phyloP scores from a whole-genome alignment of 441 rosid species.

The Gossypium schwendimanii region DNA sequence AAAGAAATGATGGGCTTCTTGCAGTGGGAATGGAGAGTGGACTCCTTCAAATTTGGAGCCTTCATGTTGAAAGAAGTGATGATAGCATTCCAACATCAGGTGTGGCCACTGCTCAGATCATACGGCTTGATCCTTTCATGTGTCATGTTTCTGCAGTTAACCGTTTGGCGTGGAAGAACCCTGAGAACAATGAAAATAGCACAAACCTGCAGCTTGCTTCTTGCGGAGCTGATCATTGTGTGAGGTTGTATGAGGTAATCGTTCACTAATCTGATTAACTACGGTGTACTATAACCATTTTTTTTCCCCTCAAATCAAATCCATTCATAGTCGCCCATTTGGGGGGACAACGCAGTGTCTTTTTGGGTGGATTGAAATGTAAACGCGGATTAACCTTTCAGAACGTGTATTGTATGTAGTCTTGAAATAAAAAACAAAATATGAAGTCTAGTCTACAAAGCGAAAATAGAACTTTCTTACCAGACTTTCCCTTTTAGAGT shows the following conservation, averaged over 20 bases:
- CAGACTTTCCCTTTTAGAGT: too few relatives aligned
- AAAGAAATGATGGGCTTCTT: constrained; percentile 42
- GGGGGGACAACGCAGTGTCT: too few relatives aligned
- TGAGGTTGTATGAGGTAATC: constrained; percentile 60
- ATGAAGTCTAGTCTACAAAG: too few relatives aligned
- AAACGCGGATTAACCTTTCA: too few relatives aligned
- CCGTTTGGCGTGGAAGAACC: constrained; percentile 60
- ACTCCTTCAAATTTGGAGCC: constrained; percentile 60
- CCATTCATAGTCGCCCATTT: too few relatives aligned
- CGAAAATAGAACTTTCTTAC: too few relatives aligned
- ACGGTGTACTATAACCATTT: background rate
- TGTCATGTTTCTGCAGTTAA: constrained; percentile 84
- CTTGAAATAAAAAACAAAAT: too few relatives aligned
- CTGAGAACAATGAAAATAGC: constrained; percentile 26
- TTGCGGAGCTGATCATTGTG: constrained; percentile 82
- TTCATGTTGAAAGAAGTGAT: constrained; percentile 26
- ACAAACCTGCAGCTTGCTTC: constrained; percentile 54
- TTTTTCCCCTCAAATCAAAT: too few relatives aligned
- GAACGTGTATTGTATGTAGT: too few relatives aligned
- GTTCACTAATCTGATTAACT: constrained; percentile 9
- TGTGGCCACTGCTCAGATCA: constrained; percentile 28
- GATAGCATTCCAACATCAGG: constrained; percentile 20
- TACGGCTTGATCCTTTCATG: constrained; percentile 44
- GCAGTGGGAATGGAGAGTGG: constrained; percentile 89
- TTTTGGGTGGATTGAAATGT: too few relatives aligned